Conservation (phyloP, 1,284 basidiomycete genomes). For the Tranzscheliella williamsii region DNA sequence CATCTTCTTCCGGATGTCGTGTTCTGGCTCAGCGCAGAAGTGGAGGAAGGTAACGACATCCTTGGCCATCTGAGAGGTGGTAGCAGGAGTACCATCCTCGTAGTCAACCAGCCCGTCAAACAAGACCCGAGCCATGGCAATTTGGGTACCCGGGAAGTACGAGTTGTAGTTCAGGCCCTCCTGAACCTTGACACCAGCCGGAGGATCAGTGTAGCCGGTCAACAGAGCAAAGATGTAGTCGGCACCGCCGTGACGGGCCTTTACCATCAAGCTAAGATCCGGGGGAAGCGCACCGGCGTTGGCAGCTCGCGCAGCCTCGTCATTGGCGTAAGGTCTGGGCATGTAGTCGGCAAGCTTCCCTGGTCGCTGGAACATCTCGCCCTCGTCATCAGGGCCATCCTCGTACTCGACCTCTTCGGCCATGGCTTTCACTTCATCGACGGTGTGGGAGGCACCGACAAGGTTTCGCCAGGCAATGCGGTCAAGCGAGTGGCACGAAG, state of each 20-base stretch:
- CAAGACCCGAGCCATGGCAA: conserved; percentile 95
- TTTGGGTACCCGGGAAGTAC: conserved; percentile 68
- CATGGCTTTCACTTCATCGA: conserved; percentile 85
- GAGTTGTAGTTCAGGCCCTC: conserved; percentile 64
- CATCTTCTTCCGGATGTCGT: conserved; percentile 95
- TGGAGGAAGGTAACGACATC: conserved; percentile 90
- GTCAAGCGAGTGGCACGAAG: conserved; percentile 97
- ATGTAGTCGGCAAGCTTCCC: conserved; percentile 97
- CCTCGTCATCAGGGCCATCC: conserved; percentile 91
- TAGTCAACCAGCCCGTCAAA: conserved; percentile 72
- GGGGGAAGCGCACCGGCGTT: conserved; percentile 96
- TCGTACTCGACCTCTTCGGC: conserved; percentile 90
- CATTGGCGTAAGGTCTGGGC: conserved; percentile 94
- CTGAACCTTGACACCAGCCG: conserved; percentile 92
- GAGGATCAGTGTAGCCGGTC: conserved; percentile 95
- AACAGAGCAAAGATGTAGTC: conserved; percentile 97
- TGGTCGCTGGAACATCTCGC: conserved; percentile 97
- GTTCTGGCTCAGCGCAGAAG: conserved; percentile 81
- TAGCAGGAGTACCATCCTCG: conserved; percentile 80
- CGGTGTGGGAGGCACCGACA: conserved; percentile 95
- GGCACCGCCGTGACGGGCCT: conserved; percentile 95
- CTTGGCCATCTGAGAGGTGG: conserved; percentile 99
- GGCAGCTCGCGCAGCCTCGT: conserved; percentile 91
- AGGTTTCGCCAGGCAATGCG: conserved; percentile 99
- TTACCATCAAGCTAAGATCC: conserved; percentile 94